phyloP scores from a whole-genome alignment of 139 green algal genomes.

The Trebouxia sp. region DNA sequence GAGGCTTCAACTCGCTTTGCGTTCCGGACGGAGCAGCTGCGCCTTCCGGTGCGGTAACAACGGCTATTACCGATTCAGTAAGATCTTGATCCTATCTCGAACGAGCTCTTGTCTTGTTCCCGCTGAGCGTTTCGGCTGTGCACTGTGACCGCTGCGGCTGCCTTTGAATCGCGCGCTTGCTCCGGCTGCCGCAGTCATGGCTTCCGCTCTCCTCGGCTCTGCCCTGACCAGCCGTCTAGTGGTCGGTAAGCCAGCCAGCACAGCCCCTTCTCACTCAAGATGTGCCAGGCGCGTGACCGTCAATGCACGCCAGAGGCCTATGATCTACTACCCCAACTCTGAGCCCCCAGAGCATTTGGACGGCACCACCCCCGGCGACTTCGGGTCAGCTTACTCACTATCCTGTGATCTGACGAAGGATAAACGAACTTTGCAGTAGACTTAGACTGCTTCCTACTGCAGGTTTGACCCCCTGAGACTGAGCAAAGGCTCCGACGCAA shows the following conservation, averaged over 20 bases:
- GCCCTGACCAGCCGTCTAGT: background rate
- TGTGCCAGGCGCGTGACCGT: background rate
- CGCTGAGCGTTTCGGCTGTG: too few species aligned
- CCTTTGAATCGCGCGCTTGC: too few species aligned
- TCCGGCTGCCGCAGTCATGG: background rate
- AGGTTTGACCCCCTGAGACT: conserved; percentile 71
- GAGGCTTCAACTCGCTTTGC: too few species aligned
- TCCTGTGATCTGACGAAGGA: conserved; percentile 28
- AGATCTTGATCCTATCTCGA: conserved; percentile 20
- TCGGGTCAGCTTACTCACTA: conserved; percentile 18
- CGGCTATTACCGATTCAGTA: conserved; percentile 5
- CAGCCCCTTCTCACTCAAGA: too few species aligned
- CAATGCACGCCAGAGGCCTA: background rate
- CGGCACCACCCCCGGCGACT: conserved; percentile 57
- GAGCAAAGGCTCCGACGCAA: conserved; percentile 26
- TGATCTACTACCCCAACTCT: conserved; percentile 25
- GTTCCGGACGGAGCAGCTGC: too few species aligned
- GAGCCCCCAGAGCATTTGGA: conserved; percentile 56
- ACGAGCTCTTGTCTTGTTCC: too few species aligned
- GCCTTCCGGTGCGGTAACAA: background rate
- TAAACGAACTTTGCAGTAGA: too few species aligned
- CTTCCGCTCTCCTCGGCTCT: background rate
- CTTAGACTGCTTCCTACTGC: too few species aligned
- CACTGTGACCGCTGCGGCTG: too few species aligned
- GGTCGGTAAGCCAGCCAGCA: background rate